These are phyloP conservation scores for Paecilomyces sp. DNA, from an alignment of 2,329 filamentous ascomycete species.

Conservation along the genomic window DNA sequence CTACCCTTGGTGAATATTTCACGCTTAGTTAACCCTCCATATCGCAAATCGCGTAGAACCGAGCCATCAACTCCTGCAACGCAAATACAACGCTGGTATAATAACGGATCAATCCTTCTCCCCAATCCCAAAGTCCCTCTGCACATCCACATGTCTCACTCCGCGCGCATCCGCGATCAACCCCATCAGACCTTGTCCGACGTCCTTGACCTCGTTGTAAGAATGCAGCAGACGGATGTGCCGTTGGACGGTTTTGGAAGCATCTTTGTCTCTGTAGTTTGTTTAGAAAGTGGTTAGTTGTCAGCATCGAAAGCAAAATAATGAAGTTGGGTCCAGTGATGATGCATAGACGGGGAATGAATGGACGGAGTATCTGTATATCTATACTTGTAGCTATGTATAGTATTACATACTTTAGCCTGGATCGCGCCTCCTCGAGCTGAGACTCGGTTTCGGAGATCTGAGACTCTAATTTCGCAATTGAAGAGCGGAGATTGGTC, in stretches of 20 bases:
- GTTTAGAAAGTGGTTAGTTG: neutral
- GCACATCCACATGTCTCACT: conserved; percentile 42
- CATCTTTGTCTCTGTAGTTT: conserved; percentile 29
- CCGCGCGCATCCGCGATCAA: conserved; percentile 60
- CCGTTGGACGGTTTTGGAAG: conserved; percentile 49
- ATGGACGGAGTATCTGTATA: too few species aligned
- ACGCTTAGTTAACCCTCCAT: neutral
- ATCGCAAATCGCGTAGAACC: neutral
- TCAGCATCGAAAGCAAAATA: too few species aligned
- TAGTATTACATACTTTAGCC: conserved; percentile 24
- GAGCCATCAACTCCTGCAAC: neutral
- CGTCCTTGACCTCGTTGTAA: conserved; percentile 66
- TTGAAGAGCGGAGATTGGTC: conserved; percentile 16
- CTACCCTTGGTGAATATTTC: neutral
- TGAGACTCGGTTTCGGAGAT: conserved; percentile 30
- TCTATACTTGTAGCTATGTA: too few species aligned
- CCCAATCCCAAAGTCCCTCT: conserved; percentile 32
- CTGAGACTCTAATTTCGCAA: conserved; percentile 39
- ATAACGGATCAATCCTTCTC: conserved; percentile 22
- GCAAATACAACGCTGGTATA: conserved; percentile 1
- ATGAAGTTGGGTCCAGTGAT: too few species aligned
- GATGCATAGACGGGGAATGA: conserved; percentile 3
- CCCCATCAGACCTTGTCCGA: conserved; percentile 59
- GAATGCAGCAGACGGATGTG: conserved; percentile 61
- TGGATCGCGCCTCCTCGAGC: conserved; percentile 24